Percentiles rank a stretch among this genome's conserved stretches.
These are phyloP conservation scores for Solanum chmielewskii DNA, from an alignment of 257 asterid genomes.

Conservation along the genomic window DNA sequence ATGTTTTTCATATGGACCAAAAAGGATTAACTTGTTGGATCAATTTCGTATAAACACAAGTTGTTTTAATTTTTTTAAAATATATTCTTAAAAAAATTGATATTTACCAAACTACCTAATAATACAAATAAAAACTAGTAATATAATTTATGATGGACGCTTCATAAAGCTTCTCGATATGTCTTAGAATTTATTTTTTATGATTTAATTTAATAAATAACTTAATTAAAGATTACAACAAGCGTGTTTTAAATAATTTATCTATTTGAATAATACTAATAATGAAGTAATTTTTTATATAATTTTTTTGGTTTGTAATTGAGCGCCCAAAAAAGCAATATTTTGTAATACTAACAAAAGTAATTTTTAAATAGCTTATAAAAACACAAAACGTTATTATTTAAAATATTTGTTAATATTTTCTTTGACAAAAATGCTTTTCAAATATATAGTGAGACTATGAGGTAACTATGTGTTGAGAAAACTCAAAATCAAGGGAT, in stretches of 20 bases:
- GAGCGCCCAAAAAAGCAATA: neutral
- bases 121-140: neutral
- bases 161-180: too few relatives aligned
- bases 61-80: rapidly evolving
- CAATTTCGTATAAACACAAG: neutral
- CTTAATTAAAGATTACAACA: neutral
- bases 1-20: neutral
- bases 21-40: neutral
- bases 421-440: neutral
- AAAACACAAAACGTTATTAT: neutral
- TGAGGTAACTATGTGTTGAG: neutral
- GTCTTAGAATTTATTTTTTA: too few relatives aligned
- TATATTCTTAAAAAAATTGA: neutral
- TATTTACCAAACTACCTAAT: neutral
- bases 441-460: neutral
- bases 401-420: neutral
- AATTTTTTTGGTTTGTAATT: neutral
- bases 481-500: neutral
- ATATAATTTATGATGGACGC: too few relatives aligned
- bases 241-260: too few relatives aligned
- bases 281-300: neutral
- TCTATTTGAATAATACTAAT: neutral
- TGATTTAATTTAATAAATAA: too few relatives aligned
- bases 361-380: neutral
- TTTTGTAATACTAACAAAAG: neutral